Base-by-base conservation (phyloP, 208 protist genomes). In the Angomonas ambiguus region DNA sequence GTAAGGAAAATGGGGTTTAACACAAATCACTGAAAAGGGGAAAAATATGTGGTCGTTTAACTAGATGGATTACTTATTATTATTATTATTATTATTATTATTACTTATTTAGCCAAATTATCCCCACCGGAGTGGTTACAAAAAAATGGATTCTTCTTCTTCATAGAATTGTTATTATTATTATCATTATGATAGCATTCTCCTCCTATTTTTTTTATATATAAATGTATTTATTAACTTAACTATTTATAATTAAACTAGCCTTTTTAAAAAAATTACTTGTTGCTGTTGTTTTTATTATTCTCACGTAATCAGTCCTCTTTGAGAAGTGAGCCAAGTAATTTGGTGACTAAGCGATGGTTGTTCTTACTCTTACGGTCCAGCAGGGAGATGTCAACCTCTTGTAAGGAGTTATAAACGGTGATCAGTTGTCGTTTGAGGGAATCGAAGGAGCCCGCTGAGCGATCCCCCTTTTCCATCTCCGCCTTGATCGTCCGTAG, bases 361-460 rank as follows among this genome's bases (percentile, higher is more conserved):
- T 82, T 82, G 65, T 92, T 95, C 31, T 82, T 82, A 38, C 62
- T 89, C 53, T 83, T 85, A 34, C 90, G 86, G 60, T 93, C 87
- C 6, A 92, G 60, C 31, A 69, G 34, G 11, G 74, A 56, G n/a
- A 72, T 62, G 34, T 91, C 80, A 22, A 93, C 73, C 30, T 33
- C 33, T 3, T 72, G 57, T 34, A 94, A 62, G 51, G 76, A 69
- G 51, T 77, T 75, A 28, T 82, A 49, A 30, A 96, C 87, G 28
- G 65, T 71, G 10, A 53, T 57, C 35, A 96, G 69, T 63, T 93
- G 81, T 6, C 80, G 69, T 72, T 77, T 77, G 38, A 84, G 77
- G 16, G 90, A 51, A 13, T 87, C 82, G 65, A 87, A 91, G 10
- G 77, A 49, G 22, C 24, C 56, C 11, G 62, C 73, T 13, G 76